Evolutionary conservation across 2,329 filamentous ascomycete genomes (phyloP).

Genomic region (Cladosporium sphaerospermum): DNA sequence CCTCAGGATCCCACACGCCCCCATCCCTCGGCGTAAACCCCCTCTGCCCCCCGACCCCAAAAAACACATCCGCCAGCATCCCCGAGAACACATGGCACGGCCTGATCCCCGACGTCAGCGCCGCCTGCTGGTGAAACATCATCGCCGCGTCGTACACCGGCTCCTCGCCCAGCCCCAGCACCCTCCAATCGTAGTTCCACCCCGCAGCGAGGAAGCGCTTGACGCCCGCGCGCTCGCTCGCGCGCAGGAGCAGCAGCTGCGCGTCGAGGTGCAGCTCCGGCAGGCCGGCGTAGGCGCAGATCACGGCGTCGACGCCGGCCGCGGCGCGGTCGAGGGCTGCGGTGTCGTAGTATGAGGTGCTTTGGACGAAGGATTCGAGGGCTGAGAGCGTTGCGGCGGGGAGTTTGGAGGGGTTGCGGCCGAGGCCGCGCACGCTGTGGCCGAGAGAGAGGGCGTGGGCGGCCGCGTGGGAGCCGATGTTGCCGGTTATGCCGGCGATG

Average conservation of each 20-base stretch:
- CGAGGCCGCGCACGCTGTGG: constrained; percentile 23
- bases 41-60: constrained; percentile 1
- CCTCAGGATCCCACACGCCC: constrained; percentile 1
- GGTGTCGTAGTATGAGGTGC: constrained; percentile 11
- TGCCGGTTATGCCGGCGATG: constrained; percentile 12
- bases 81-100: constrained; percentile 14
- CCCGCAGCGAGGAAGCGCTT: constrained; percentile 7
- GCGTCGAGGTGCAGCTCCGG: constrained; percentile 14
- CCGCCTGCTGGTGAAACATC: constrained; percentile 9
- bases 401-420: constrained; percentile 47
- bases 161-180: constrained; percentile 9
- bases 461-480: constrained; percentile 14
- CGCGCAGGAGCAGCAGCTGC: constrained; percentile 11
- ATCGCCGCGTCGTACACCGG: constrained; percentile 10
- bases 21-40: background rate
- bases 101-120: constrained; percentile 9
- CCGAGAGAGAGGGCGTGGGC: constrained; percentile 30
- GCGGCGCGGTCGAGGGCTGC: constrained; percentile 11
- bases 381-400: constrained; percentile 24
- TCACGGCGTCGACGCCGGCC: constrained; percentile 10
- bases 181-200: constrained; percentile 14
- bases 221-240: constrained; percentile 12
- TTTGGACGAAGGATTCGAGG: constrained; percentile 12
- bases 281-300: constrained; percentile 12
- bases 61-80: constrained; percentile 13